Evolutionary conservation across 148 eudicot genomes (phyloP).

Genomic region (Polygonum aviculare): DNA sequence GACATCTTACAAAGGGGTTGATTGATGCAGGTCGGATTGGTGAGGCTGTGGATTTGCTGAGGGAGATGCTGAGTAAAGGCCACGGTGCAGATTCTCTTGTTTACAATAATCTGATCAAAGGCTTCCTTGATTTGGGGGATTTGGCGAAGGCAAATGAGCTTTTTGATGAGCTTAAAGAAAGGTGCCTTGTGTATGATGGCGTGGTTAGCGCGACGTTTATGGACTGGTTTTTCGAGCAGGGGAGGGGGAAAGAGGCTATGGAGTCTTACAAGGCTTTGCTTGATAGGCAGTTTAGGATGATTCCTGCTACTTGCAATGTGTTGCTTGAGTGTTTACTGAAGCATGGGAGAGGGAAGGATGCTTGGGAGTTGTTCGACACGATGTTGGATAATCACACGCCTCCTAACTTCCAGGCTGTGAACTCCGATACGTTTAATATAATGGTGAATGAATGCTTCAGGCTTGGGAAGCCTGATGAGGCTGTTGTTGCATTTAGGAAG

Average conservation of each 20-base stretch:
- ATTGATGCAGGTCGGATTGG: slow-evolving; percentile 46
- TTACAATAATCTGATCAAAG: slow-evolving; percentile 62
- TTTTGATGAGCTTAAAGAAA: slow-evolving; percentile 71
- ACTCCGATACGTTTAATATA: slow-evolving; percentile 30
- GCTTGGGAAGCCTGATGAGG: slow-evolving; percentile 51
- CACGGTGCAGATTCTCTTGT: slow-evolving; percentile 77
- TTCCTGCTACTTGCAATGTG: slow-evolving; percentile 78
- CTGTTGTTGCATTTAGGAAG: slow-evolving; percentile 60
- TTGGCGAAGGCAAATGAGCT: slow-evolving; percentile 67
- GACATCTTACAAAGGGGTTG: slow-evolving; percentile 67
- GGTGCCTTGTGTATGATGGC: slow-evolving; percentile 78
- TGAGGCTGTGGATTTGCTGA: slow-evolving; percentile 52
- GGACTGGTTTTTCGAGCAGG: slow-evolving; percentile 70
- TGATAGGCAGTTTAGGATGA: slow-evolving; percentile 54
- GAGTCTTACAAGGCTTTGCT: slow-evolving; percentile 58
- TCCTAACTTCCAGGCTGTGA: slow-evolving; percentile 40
- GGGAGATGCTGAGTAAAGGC: slow-evolving; percentile 73
- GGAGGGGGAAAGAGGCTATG: slow-evolving; percentile 74
- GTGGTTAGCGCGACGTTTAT: slow-evolving; percentile 69
- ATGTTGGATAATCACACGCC: slow-evolving; percentile 41
- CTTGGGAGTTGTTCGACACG: slow-evolving; percentile 30
- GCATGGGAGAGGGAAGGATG: slow-evolving; percentile 41
- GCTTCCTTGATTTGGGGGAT: slow-evolving; percentile 55
- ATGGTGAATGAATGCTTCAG: slow-evolving; percentile 41
- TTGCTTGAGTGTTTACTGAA: slow-evolving; percentile 52